Conservation (phyloP, 2,329 filamentous ascomycete species). For the Stagonosporopsis chrysanthemi region DNA sequence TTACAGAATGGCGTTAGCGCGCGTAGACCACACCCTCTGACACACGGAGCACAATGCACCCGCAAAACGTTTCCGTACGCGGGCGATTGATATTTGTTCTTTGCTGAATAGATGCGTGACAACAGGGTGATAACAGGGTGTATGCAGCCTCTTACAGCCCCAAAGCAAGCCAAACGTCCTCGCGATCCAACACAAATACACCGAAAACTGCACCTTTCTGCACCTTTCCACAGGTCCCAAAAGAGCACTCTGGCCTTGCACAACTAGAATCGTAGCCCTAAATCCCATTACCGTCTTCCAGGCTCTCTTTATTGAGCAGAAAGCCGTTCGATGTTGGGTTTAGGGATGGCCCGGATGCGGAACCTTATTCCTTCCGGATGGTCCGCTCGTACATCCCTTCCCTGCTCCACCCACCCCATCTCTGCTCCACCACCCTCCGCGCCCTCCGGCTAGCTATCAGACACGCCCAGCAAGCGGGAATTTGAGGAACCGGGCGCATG, state of each 20-base stretch:
- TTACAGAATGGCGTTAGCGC: too few species aligned
- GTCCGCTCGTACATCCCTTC: slow-evolving; percentile 9
- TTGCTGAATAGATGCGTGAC: too few species aligned
- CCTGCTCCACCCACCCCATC: neutral
- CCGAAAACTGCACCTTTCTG: neutral
- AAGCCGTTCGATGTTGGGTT: neutral
- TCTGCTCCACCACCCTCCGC: neutral
- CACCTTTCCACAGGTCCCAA: too few species aligned
- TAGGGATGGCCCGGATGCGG: neutral
- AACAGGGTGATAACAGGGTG: too few species aligned
- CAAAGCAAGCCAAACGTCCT: neutral
- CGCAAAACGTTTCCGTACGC: neutral
- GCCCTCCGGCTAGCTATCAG: too few species aligned
- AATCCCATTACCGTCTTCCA: neutral
- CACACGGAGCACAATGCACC: neutral
- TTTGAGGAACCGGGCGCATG: neutral
- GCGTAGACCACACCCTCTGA: too few species aligned
- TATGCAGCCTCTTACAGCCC: neutral
- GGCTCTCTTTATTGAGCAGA: too few species aligned
- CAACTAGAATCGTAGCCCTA: neutral
- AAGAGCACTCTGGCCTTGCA: neutral
- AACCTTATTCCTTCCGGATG: neutral
- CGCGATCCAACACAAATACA: neutral
- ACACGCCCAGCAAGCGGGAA: too few species aligned
- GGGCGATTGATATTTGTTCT: too few species aligned